phyloP scores from a whole-genome alignment of 2,329 filamentous ascomycete species.

The Chrysoporthe cubensis region DNA sequence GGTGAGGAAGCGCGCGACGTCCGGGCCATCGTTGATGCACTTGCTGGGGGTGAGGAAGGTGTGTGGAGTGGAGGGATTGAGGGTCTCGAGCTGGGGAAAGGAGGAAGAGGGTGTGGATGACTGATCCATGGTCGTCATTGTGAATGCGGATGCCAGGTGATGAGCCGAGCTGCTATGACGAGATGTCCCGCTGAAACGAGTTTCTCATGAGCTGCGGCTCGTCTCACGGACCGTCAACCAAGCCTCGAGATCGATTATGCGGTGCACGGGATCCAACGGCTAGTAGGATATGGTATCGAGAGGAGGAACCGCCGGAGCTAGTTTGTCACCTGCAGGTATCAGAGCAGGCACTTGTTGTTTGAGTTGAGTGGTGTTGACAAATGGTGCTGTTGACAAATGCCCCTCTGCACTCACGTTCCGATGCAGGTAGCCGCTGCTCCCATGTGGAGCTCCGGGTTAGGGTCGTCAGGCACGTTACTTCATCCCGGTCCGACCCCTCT shows the following conservation, averaged over 20 bases:
- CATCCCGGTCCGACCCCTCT: background rate
- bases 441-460: background rate
- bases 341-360: too few relatives aligned
- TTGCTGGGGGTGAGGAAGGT: constrained; percentile 73
- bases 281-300: background rate
- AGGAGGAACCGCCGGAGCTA: too few relatives aligned
- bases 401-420: background rate
- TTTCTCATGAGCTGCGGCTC: background rate
- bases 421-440: too few relatives aligned
- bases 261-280: background rate
- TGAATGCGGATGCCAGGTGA: background rate
- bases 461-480: background rate
- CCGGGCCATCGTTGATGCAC: constrained; percentile 80
- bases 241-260: background rate
- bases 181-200: background rate
- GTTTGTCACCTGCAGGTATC: background rate
- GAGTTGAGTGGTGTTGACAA: too few relatives aligned
- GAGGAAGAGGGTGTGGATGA: background rate
- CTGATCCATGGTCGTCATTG: background rate
- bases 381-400: too few relatives aligned
- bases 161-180: background rate
- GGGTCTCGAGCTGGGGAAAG: constrained; percentile 47
- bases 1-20: constrained; percentile 79
- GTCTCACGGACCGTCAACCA: background rate
- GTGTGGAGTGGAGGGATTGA: constrained; percentile 54